Conservation (phyloP, 2,329 filamentous ascomycete genomes). For the Amauroascus niger region DNA sequence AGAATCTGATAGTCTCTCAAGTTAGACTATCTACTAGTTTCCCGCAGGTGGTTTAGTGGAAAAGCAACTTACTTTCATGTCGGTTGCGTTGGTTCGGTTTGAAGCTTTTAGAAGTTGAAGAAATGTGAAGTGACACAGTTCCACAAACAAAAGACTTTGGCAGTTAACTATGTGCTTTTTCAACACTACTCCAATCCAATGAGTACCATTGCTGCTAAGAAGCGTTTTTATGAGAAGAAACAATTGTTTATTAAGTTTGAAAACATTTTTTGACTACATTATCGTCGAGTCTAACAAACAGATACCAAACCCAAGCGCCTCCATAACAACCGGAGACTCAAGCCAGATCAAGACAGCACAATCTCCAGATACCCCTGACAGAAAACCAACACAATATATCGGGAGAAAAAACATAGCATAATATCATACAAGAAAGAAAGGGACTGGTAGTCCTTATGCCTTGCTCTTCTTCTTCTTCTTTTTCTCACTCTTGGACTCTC, state of each 20-base stretch:
- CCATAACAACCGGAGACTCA: slow-evolving; percentile 6
- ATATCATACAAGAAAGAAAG: slow-evolving; percentile 35
- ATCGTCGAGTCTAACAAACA: slow-evolving; percentile 8
- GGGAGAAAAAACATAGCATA: slow-evolving; percentile 27
- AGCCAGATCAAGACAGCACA: slow-evolving; percentile 5
- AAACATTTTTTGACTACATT: slow-evolving; percentile 3
- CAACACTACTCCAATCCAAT: too few species aligned
- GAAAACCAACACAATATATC: slow-evolving; percentile 14
- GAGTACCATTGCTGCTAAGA: not conserved
- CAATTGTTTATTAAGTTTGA: not conserved
- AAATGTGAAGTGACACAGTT: too few species aligned
- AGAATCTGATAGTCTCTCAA: slow-evolving; percentile 29
- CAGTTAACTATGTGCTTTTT: too few species aligned
- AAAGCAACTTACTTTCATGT: not conserved
- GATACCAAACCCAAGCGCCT: slow-evolving; percentile 9
- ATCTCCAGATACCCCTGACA: slow-evolving; percentile 12
- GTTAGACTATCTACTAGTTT: not conserved
- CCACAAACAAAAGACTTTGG: too few species aligned
- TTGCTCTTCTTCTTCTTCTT: slow-evolving; percentile 59
- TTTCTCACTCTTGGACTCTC: slow-evolving; percentile 41
- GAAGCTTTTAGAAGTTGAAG: not conserved
- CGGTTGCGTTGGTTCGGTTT: not conserved
- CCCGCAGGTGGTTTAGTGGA: too few species aligned
- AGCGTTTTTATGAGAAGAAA: not conserved
- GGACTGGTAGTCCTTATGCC: slow-evolving; percentile 24